Conservation (phyloP, 1,284 basidiomycete genomes). For the Mycosarcoma mackinlayi region DNA sequence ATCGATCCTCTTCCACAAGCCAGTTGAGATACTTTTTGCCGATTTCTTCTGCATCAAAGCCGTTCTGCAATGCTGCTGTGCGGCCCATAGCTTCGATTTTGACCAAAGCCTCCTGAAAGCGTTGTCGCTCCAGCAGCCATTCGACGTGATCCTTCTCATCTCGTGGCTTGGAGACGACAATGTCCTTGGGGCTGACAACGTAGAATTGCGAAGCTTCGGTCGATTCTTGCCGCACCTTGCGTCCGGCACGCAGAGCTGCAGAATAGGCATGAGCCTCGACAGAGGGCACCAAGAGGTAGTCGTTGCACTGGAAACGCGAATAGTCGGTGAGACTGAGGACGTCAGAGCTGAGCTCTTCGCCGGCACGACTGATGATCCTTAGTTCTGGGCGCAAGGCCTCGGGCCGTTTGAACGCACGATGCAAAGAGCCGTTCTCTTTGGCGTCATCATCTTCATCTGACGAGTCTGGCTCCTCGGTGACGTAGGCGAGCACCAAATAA, state of each 20-base stretch:
- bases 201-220: constrained; percentile 73
- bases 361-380: constrained; percentile 85
- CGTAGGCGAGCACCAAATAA: constrained; percentile 84
- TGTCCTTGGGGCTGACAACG: constrained; percentile 84
- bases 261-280: constrained; percentile 53
- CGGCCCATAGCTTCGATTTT: constrained; percentile 79
- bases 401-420: constrained; percentile 74
- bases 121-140: constrained; percentile 87
- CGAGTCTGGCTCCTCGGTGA: constrained; percentile 68
- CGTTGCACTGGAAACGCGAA: constrained; percentile 89
- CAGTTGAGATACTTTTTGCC: constrained; percentile 61
- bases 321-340: constrained; percentile 82
- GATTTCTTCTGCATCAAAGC: constrained; percentile 73
- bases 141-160: constrained; percentile 89
- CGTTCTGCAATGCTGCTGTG: constrained; percentile 48
- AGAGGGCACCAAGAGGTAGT: constrained; percentile 78
- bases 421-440: constrained; percentile 3
- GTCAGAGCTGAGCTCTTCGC: constrained; percentile 89
- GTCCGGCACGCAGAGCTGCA: constrained; percentile 36
- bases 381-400: constrained; percentile 89
- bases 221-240: constrained; percentile 31
- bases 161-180: constrained; percentile 85
- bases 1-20: constrained; percentile 75
- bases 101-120: constrained; percentile 88
- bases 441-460: constrained; percentile 24